Evolutionary conservation across 2,329 filamentous ascomycete species (phyloP).

Genomic region (Colletotrichum melonis): DNA sequence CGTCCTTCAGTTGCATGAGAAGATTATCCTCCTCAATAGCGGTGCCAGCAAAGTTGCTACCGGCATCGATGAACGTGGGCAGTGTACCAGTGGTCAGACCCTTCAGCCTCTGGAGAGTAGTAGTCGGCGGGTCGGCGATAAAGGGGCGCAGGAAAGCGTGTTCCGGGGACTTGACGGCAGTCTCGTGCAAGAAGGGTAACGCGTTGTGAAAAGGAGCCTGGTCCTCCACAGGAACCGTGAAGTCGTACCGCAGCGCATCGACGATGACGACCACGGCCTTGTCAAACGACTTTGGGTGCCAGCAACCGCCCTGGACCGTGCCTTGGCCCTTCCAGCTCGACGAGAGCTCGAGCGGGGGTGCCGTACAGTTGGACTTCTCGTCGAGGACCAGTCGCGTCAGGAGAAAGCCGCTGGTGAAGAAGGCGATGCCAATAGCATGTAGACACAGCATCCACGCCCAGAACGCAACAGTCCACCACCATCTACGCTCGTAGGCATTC

Average conservation of each 20-base stretch:
- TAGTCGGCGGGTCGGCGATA: slow-evolving; percentile 95
- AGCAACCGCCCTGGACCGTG: slow-evolving; percentile 78
- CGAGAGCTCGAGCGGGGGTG: slow-evolving; percentile 71
- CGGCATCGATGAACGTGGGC: slow-evolving; percentile 93
- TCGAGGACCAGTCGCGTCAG: slow-evolving; percentile 86
- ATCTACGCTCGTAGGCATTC: slow-evolving; percentile 62
- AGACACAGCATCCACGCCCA: slow-evolving; percentile 78
- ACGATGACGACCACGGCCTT: slow-evolving; percentile 92
- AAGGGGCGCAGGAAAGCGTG: slow-evolving; percentile 94
- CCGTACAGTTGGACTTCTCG: slow-evolving; percentile 76
- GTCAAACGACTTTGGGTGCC: slow-evolving; percentile 94
- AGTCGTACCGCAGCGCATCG: slow-evolving; percentile 96
- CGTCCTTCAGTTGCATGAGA: slow-evolving; percentile 73
- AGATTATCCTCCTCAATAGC: slow-evolving; percentile 93
- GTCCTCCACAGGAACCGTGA: slow-evolving; percentile 82
- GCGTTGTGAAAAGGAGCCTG: slow-evolving; percentile 81
- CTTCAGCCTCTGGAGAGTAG: slow-evolving; percentile 91
- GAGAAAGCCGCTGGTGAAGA: slow-evolving; percentile 96
- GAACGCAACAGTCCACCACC: slow-evolving; percentile 72
- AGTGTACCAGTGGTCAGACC: slow-evolving; percentile 94
- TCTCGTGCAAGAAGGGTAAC: slow-evolving; percentile 88
- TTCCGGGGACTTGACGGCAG: slow-evolving; percentile 76
- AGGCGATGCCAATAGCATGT: slow-evolving; percentile 84
- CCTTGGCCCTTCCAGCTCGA: slow-evolving; percentile 53
- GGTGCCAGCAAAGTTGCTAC: slow-evolving; percentile 94